phyloP scores from a whole-genome alignment of 2,329 filamentous ascomycete genomes.

The Ceratocystis papillata region DNA sequence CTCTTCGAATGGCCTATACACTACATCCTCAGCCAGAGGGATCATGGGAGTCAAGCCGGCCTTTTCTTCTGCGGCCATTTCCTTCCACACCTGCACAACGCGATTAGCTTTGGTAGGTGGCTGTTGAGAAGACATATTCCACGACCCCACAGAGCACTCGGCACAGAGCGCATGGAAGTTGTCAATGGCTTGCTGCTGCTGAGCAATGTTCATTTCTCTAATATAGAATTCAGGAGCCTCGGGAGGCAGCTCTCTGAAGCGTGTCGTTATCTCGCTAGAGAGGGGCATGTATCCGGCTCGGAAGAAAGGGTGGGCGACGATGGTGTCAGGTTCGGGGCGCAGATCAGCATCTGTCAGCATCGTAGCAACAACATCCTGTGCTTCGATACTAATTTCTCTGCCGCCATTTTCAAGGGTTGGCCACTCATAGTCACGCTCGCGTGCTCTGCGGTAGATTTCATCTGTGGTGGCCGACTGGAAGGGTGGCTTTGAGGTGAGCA shows the following conservation, averaged over 20 bases:
- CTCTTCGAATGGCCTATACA: constrained; percentile 55
- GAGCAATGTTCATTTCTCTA: constrained; percentile 37
- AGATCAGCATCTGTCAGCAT: constrained; percentile 66
- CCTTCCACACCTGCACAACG: constrained; percentile 49
- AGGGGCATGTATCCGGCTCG: constrained; percentile 61
- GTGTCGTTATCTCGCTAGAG: constrained; percentile 47
- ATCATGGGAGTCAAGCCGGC: constrained; percentile 53
- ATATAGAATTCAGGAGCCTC: constrained; percentile 49
- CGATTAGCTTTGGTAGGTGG: constrained; percentile 39
- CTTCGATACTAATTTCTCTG: constrained; percentile 57
- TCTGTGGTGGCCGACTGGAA: constrained; percentile 88
- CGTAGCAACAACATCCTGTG: constrained; percentile 65
- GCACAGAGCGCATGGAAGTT: constrained; percentile 49
- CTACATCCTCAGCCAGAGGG: constrained; percentile 49
- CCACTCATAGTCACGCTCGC: constrained; percentile 69
- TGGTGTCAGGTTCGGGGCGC: constrained; percentile 63
- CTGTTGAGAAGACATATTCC: constrained; percentile 16
- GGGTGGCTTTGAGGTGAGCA: constrained; percentile 90
- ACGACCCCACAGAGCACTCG: constrained; percentile 45
- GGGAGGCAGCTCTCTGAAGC: constrained; percentile 46
- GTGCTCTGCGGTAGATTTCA: constrained; percentile 66
- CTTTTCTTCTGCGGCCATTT: constrained; percentile 58
- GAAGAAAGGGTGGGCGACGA: constrained; percentile 73
- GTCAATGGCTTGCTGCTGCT: constrained; percentile 38
- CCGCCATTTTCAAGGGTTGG: constrained; percentile 54